Evolutionary conservation across 441 rosid species (phyloP).

Genomic region (Erodium texanum): DNA sequence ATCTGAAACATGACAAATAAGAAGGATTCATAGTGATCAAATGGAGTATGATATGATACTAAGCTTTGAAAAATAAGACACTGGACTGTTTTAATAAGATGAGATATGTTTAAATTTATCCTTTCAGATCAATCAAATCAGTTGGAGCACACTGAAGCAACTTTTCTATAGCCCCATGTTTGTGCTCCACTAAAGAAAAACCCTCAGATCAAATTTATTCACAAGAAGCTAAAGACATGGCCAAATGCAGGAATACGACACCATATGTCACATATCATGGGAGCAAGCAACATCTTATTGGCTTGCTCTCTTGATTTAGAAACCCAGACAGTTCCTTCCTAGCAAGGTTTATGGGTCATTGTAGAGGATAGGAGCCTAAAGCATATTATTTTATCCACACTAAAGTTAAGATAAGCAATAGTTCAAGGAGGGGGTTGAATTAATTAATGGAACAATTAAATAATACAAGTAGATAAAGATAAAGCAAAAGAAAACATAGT

Average conservation of each 20-base stretch:
- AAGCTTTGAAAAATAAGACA: no score
- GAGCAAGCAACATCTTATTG: no score
- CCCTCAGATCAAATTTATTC: background rate
- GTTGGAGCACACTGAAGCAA: no score
- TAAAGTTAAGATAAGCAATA: slow-evolving; percentile 15
- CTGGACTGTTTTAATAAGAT: no score
- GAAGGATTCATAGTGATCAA: background rate
- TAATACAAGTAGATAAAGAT: slow-evolving; percentile 10
- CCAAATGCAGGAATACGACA: background rate
- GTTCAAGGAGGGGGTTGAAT: slow-evolving; percentile 10
- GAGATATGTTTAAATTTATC: no score
- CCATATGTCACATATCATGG: no score
- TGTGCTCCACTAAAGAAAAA: background rate
- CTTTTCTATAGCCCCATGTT: background rate
- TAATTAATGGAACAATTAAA: slow-evolving; percentile 11
- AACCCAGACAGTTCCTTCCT: no score
- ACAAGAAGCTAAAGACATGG: background rate
- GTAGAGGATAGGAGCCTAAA: slow-evolving; percentile 22
- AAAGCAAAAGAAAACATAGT: slow-evolving; percentile 24
- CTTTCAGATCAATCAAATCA: no score
- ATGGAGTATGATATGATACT: background rate
- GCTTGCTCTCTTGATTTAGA: no score
- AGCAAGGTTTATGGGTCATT: slow-evolving; percentile 12
- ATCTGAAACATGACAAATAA: background rate
- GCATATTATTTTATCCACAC: slow-evolving; percentile 8